Evolutionary conservation across 148 eudicot species (phyloP).

Genomic region (Diospyros kaki): DNA sequence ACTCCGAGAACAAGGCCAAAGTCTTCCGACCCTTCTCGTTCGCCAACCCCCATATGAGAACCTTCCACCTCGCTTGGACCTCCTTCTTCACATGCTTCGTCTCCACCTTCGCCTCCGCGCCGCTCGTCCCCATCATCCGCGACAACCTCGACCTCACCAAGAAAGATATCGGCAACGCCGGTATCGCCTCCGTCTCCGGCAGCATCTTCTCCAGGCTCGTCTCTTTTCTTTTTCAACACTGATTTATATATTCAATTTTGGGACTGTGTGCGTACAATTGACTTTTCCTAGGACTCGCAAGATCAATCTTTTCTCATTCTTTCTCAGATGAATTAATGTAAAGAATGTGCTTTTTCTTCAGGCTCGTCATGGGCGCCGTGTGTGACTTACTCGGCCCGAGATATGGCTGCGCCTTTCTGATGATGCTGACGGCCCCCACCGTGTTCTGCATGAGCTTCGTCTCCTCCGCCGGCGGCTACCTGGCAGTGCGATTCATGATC

Average conservation of each 20-base stretch:
- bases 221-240: too few species aligned
- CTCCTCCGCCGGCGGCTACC: constrained; percentile 25
- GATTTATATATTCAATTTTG: too few species aligned
- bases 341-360: background rate
- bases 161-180: constrained; percentile 11
- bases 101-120: constrained; percentile 26
- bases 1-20: constrained; percentile 24
- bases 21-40: constrained; percentile 15
- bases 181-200: constrained; percentile 10
- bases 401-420: constrained; percentile 38
- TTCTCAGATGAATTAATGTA: too few species aligned
- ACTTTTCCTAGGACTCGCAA: too few species aligned
- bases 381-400: constrained; percentile 49
- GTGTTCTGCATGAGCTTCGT: constrained; percentile 45
- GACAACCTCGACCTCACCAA: constrained; percentile 14
- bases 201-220: constrained; percentile 9
- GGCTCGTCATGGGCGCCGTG: constrained; percentile 37
- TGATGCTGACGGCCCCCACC: constrained; percentile 39
- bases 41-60: constrained; percentile 22
- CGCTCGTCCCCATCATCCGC: constrained; percentile 11
- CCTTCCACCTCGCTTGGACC: constrained; percentile 24
- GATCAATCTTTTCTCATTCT: too few species aligned
- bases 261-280: too few species aligned
- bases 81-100: constrained; percentile 20
- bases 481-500: constrained; percentile 41